These are phyloP conservation scores for Fusarium sp. DNA, from an alignment of 2,329 filamentous ascomycete species.

Conservation along the genomic window DNA sequence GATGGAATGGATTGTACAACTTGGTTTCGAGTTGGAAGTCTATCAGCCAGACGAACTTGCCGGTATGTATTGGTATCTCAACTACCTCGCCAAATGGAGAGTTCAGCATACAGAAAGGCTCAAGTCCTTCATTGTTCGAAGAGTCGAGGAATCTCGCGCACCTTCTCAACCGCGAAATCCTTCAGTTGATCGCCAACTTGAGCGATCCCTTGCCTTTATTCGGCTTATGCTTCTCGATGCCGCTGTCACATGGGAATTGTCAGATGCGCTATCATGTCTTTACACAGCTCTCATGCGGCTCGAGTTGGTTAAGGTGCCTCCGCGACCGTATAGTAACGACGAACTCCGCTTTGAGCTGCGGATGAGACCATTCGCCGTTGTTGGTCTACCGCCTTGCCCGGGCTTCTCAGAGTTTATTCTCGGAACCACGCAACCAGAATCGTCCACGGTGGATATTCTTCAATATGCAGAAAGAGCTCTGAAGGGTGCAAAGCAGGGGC, in stretches of 20 bases:
- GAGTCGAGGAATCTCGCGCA: slow-evolving; percentile 45
- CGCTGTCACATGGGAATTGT: slow-evolving; percentile 67
- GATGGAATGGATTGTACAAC: slow-evolving; percentile 87
- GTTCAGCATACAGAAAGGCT: slow-evolving; percentile 78
- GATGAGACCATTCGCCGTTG: slow-evolving; percentile 82
- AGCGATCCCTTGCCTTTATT: slow-evolving; percentile 63
- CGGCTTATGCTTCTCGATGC: slow-evolving; percentile 72
- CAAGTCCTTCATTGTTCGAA: slow-evolving; percentile 67
- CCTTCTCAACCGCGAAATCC: slow-evolving; percentile 27
- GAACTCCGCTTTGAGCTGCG: slow-evolving; percentile 80
- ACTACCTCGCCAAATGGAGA: slow-evolving; percentile 75
- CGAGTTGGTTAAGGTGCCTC: slow-evolving; percentile 59
- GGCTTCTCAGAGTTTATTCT: slow-evolving; percentile 68
- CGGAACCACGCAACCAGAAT: slow-evolving; percentile 54
- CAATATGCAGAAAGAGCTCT: slow-evolving; percentile 58
- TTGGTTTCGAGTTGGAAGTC: slow-evolving; percentile 93
- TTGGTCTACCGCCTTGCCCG: slow-evolving; percentile 75
- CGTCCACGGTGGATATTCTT: slow-evolving; percentile 53
- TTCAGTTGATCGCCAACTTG: slow-evolving; percentile 55
- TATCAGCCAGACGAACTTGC: slow-evolving; percentile 87
- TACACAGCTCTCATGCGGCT: slow-evolving; percentile 74
- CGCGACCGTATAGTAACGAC: slow-evolving; percentile 73
- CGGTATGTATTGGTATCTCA: slow-evolving; percentile 91
- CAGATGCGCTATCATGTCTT: slow-evolving; percentile 66
- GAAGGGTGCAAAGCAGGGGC: slow-evolving; percentile 61